A percentile compares a stretch with the other conserved stretches of the same genome.
phyloP scores from a whole-genome alignment of 2,329 filamentous ascomycete species.

The Botryotinia convoluta region DNA sequence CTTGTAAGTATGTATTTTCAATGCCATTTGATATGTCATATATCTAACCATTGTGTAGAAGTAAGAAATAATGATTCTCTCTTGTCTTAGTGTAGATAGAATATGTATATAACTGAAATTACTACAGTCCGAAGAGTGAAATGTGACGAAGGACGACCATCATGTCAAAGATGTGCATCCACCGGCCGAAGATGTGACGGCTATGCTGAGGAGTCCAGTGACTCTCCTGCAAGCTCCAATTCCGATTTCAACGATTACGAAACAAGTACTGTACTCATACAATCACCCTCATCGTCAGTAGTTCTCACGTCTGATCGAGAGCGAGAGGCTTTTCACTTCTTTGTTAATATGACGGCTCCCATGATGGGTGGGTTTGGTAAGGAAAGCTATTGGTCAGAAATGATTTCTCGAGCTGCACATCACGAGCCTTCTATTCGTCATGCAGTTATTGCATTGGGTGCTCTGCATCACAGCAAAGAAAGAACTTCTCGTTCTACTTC shows the following conservation, averaged over 20 bases:
- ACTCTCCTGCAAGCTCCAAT: not conserved
- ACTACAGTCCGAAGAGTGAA: constrained; percentile 4
- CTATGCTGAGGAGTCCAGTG: not conserved
- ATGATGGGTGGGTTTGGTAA: constrained; percentile 7
- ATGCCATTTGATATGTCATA: not conserved
- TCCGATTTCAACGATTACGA: not conserved
- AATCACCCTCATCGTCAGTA: not conserved
- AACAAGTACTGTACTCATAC: not conserved
- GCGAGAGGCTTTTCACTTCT: constrained; percentile 11
- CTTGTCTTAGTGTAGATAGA: not conserved
- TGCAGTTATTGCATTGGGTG: not conserved
- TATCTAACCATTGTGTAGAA: not conserved
- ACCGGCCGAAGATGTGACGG: constrained; percentile 11
- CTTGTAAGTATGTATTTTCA: not conserved
- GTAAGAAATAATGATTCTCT: not conserved
- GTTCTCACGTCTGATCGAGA: not conserved
- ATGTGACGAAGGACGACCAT: constrained; percentile 12
- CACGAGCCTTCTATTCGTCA: constrained; percentile 1
- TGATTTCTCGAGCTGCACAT: constrained; percentile 4
- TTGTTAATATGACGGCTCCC: constrained; percentile 3
- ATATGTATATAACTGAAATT: not conserved
- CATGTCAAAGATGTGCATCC: not conserved
- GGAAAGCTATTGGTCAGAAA: constrained; percentile 1
- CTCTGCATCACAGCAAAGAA: constrained; percentile 2
- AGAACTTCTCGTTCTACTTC: not conserved